These are phyloP conservation scores for Ascochyta lentis DNA, from an alignment of 2,329 filamentous ascomycete species.

Conservation along the genomic window DNA sequence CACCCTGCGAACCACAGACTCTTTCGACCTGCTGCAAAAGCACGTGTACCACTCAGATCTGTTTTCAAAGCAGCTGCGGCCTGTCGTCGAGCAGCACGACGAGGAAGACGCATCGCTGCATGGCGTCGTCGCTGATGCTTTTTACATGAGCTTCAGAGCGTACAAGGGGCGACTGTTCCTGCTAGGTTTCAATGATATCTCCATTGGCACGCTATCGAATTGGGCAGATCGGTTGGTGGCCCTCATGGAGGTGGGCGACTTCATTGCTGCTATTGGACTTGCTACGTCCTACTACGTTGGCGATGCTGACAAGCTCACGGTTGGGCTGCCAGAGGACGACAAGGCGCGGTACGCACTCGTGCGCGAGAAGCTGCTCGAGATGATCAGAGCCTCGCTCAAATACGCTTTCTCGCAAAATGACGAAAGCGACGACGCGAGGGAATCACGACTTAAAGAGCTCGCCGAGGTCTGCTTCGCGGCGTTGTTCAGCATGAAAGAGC, in stretches of 20 bases:
- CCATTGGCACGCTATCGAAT: conserved; percentile 90
- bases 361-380: conserved; percentile 86
- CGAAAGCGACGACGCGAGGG: conserved; percentile 58
- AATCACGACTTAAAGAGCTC: conserved; percentile 73
- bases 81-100: conserved; percentile 84
- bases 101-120: conserved; percentile 90
- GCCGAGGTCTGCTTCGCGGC: conserved; percentile 84
- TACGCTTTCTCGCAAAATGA: conserved; percentile 78
- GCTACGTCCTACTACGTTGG: conserved; percentile 93
- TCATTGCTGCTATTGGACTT: conserved; percentile 86
- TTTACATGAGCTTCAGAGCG: conserved; percentile 95
- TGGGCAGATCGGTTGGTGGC: conserved; percentile 95
- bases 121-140: conserved; percentile 94
- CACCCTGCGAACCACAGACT: conserved; percentile 85
- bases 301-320: conserved; percentile 89
- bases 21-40: conserved; percentile 88
- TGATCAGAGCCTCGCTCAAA: conserved; percentile 89
- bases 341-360: conserved; percentile 79
- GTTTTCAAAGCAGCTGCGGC: conserved; percentile 86
- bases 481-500: conserved; percentile 77
- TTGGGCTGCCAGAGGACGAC: conserved; percentile 88
- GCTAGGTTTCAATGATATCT: conserved; percentile 90
- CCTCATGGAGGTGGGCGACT: conserved; percentile 96
- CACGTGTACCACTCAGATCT: conserved; percentile 91
- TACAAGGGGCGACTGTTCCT: conserved; percentile 95